Conservation (phyloP, 495 filamentous ascomycete genomes). For the Penicillium flavigenum region DNA sequence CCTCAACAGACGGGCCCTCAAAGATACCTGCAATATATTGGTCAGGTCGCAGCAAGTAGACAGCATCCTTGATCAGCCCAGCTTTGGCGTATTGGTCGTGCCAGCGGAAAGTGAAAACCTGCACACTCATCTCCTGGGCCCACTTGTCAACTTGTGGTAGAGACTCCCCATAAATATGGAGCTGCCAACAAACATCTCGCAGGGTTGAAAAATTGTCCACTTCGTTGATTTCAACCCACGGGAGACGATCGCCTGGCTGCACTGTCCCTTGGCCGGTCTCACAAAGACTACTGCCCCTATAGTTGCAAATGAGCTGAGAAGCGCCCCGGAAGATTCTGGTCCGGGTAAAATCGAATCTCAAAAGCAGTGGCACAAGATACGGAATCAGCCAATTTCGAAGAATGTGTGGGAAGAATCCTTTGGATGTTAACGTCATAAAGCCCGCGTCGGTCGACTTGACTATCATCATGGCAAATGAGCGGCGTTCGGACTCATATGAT, state of each 20-base stretch:
- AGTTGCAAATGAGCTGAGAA: constrained; percentile 37
- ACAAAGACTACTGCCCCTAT: constrained; percentile 28
- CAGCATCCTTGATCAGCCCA: constrained; percentile 27
- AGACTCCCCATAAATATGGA: constrained; percentile 35
- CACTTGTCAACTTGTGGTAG: constrained; percentile 26
- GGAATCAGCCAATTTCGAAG: constrained; percentile 36
- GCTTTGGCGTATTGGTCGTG: constrained; percentile 21
- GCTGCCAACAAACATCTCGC: constrained; percentile 32
- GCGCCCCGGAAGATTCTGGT: constrained; percentile 25
- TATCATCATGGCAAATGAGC: constrained; percentile 32
- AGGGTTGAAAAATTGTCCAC: constrained; percentile 36
- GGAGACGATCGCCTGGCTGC: constrained; percentile 37
- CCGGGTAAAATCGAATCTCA: constrained; percentile 20
- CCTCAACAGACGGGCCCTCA: constrained; percentile 10
- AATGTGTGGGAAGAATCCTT: constrained; percentile 26
- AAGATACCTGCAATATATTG: constrained; percentile 37
- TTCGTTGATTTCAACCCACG: constrained; percentile 31
- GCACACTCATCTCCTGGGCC: constrained; percentile 26
- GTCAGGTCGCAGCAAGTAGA: constrained; percentile 39
- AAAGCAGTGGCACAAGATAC: constrained; percentile 26
- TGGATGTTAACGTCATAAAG: constrained; percentile 27
- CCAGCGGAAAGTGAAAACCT: constrained; percentile 30
- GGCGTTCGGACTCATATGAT: constrained; percentile 53
- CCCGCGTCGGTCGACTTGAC: constrained; percentile 34
- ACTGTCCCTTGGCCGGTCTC: constrained; percentile 17